Base-by-base conservation (phyloP, 1,284 basidiomycete species). In the Marasmius fiardii region DNA sequence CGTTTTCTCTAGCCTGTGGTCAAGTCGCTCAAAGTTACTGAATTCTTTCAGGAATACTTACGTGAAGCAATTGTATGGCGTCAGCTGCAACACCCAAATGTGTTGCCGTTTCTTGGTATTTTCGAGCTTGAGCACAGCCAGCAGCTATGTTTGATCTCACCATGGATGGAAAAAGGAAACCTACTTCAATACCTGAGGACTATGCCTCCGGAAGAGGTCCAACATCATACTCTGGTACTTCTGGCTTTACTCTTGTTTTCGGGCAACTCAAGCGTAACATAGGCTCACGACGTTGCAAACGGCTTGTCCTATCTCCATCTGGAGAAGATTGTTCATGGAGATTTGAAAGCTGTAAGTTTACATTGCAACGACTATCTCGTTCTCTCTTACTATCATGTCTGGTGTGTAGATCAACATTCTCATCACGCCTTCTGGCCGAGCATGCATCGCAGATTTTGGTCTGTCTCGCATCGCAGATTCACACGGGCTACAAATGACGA, bases 111-210 rank as follows among this genome's bases (percentile, higher is more conserved):
- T 33, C 47, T 31, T 33, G 47, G 47, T 8, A 26, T 49, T 7
- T 49, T 33, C 20, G n/a, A 49, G n/a, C 47, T 49, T 14, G 26
- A 49, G 8, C 11, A 28, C 16, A 31, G 26, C 8, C 47, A 31
- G 28, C 47, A 49, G 26, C 33, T 49, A 20, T 49, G 47, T n/a
- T 26, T 53, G n/a, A 28, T 49, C 71, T 11, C 68, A 18, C 47
- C 67, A 2, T 76, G 69, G 63, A 71, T 71, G 65, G 61, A 61
- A 31, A 66, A 70, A 43, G 74, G 75, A 6, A 67, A 70, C 53
- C 57, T 77, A 34, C 59, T 55, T 12, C 31, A 58, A 4, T 67
- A 65, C 59, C 58, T 77, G 31, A 54, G 43, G 18, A 39, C 21
- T 12, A 44, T 53, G 31, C 49, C 65, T 7, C 20, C 14, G 8